Evolutionary conservation across 2,329 filamentous ascomycete species (phyloP).

Genomic region (Neocatenulostroma microsporum): DNA sequence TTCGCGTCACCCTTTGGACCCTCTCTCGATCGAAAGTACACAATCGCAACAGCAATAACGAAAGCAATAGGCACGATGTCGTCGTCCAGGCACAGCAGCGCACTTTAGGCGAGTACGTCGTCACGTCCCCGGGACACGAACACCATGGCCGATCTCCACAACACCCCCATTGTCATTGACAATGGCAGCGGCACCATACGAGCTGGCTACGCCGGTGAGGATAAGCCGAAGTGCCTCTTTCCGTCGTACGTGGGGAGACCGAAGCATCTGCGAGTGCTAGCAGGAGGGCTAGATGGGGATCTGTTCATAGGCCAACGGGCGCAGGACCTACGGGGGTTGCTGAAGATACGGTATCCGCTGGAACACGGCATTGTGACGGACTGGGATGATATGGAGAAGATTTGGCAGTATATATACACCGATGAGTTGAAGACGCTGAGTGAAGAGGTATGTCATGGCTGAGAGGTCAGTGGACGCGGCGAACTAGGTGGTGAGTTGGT

Average conservation of each 20-base stretch:
- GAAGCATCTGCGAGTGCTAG: slow-evolving; percentile 89
- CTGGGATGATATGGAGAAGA: slow-evolving; percentile 99
- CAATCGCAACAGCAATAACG: too few species aligned
- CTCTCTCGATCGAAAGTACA: too few species aligned
- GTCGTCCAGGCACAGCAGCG: too few species aligned
- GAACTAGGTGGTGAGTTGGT: background rate
- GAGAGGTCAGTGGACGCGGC: slow-evolving; percentile 14
- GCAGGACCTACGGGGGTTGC: slow-evolving; percentile 78
- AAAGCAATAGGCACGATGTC: too few species aligned
- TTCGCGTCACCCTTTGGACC: too few species aligned
- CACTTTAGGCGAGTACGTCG: slow-evolving; percentile 7
- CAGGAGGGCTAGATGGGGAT: slow-evolving; percentile 93
- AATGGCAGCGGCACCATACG: slow-evolving; percentile 97
- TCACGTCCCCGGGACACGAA: background rate
- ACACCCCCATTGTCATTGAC: slow-evolving; percentile 96
- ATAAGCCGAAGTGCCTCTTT: slow-evolving; percentile 93
- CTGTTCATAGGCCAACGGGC: slow-evolving; percentile 93
- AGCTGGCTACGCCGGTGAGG: slow-evolving; percentile 92
- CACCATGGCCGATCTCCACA: slow-evolving; percentile 70
- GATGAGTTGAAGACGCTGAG: slow-evolving; percentile 94
- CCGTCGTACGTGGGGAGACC: slow-evolving; percentile 94
- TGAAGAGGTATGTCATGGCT: slow-evolving; percentile 63
- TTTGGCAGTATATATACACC: slow-evolving; percentile 96
- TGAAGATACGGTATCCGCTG: slow-evolving; percentile 92
- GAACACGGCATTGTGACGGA: slow-evolving; percentile 98